These are phyloP conservation scores for Kockiozyma suomiensis DNA, from an alignment of 805 yeast genomes.

Conservation along the genomic window DNA sequence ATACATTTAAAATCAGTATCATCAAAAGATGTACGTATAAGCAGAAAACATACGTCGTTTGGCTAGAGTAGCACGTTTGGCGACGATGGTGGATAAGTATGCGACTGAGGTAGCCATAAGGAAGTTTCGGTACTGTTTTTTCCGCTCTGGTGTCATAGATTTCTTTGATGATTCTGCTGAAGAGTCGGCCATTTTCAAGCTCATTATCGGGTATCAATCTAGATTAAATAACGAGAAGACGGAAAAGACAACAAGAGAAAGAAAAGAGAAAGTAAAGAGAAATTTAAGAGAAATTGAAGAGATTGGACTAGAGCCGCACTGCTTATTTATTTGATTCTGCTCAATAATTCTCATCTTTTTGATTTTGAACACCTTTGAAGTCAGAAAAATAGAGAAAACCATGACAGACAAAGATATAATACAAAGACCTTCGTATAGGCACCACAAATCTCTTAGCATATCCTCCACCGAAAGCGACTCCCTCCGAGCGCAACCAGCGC, in stretches of 20 bases:
- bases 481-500: background rate
- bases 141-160: slow-evolving; percentile 27
- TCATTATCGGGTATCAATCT: too few relatives aligned
- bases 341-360: too few relatives aligned
- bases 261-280: too few relatives aligned
- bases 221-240: too few relatives aligned
- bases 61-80: slow-evolving; percentile 18
- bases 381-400: too few relatives aligned
- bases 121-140: slow-evolving; percentile 23
- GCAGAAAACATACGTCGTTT: slow-evolving; percentile 23
- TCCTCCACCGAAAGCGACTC: background rate
- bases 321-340: too few relatives aligned
- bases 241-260: too few relatives aligned
- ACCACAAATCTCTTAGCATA: too few relatives aligned
- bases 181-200: slow-evolving; percentile 15
- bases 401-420: too few relatives aligned
- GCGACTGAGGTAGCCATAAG: slow-evolving; percentile 27
- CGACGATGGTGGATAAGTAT: slow-evolving; percentile 21
- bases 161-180: background rate
- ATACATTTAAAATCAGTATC: background rate
- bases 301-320: background rate
- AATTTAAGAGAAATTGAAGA: background rate
- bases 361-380: too few relatives aligned
- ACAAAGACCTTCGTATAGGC: too few relatives aligned
- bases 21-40: background rate